Percentiles rank a stretch among this genome's conserved stretches.
These are phyloP conservation scores for Epichloe glyceriae DNA, from an alignment of 2,329 filamentous ascomycete genomes.

Conservation along the genomic window DNA sequence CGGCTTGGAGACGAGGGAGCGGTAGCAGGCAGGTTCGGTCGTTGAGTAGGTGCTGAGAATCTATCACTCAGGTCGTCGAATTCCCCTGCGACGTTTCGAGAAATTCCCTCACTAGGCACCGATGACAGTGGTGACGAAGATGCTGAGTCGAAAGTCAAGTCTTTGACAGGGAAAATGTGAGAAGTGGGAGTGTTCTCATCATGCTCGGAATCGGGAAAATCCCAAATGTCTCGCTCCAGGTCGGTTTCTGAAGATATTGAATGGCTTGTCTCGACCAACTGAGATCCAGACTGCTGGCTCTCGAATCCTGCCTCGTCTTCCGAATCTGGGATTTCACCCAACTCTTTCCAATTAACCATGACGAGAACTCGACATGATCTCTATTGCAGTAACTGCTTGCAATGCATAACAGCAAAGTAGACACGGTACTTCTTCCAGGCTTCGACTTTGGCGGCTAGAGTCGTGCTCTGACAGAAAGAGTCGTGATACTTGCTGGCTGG, in stretches of 20 bases:
- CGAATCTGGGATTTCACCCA: slow-evolving; percentile 38
- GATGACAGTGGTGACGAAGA: slow-evolving; percentile 24
- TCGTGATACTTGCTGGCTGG: background rate
- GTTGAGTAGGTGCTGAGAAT: background rate
- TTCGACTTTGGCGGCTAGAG: background rate
- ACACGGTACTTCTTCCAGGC: background rate
- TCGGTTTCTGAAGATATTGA: background rate
- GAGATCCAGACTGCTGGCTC: slow-evolving; percentile 15
- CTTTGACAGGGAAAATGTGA: slow-evolving; percentile 1
- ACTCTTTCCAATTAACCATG: slow-evolving; percentile 37
- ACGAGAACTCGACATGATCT: slow-evolving; percentile 16
- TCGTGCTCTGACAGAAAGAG: background rate
- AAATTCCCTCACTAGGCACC: slow-evolving; percentile 15
- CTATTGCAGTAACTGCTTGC: slow-evolving; percentile 3
- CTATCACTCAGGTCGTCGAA: background rate
- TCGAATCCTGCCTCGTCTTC: slow-evolving; percentile 34
- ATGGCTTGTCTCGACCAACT: background rate
- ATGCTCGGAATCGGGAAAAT: slow-evolving; percentile 21
- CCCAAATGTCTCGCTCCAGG: slow-evolving; percentile 19
- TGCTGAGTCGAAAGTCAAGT: slow-evolving; percentile 4
- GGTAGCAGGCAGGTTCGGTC: background rate
- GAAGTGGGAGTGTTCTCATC: slow-evolving; percentile 6
- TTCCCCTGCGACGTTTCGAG: background rate
- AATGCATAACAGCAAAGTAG: background rate
- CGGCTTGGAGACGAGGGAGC: background rate